These are phyloP conservation scores for Vaccinium vitisidaea DNA, from an alignment of 148 eudicot genomes.

Conservation along the genomic window DNA sequence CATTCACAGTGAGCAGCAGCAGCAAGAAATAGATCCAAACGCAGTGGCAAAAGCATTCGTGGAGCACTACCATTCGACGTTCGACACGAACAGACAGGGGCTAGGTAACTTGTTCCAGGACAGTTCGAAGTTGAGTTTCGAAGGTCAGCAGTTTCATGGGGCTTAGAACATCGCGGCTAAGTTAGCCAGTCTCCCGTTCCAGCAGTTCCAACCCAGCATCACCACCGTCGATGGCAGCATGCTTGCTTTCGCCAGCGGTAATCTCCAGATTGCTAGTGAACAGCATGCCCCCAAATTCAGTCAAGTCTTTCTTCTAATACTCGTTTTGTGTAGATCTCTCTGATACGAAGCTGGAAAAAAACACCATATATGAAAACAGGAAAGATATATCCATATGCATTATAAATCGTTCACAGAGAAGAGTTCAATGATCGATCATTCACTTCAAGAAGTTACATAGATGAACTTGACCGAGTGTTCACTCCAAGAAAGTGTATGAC, in stretches of 20 bases:
- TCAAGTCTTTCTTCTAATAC: slow-evolving; percentile 38
- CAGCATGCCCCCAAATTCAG: slow-evolving; percentile 60
- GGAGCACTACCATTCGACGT: slow-evolving; percentile 66
- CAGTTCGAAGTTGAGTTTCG: slow-evolving; percentile 48
- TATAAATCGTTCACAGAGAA: not conserved
- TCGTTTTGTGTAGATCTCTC: not conserved
- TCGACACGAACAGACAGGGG: slow-evolving; percentile 49
- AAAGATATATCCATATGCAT: not conserved
- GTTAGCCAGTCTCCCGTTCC: slow-evolving; percentile 52
- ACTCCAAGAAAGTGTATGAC: not conserved
- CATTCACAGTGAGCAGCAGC: not conserved
- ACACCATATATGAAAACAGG: not conserved
- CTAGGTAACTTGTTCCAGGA: slow-evolving; percentile 58
- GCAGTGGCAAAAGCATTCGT: slow-evolving; percentile 46
- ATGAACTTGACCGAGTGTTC: too few relatives aligned
- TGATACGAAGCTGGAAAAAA: not conserved
- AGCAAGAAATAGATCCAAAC: slow-evolving; percentile 41
- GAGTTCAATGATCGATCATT: not conserved
- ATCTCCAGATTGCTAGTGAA: slow-evolving; percentile 60
- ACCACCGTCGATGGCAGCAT: slow-evolving; percentile 58
- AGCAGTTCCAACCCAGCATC: slow-evolving; percentile 56
- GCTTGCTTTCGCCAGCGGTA: slow-evolving; percentile 61
- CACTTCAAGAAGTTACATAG: not conserved
- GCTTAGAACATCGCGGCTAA: slow-evolving; percentile 46
- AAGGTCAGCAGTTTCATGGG: slow-evolving; percentile 58